A percentile compares a stretch with the other conserved stretches of the same genome.
phyloP scores from a whole-genome alignment of 345 rosid genomes.

The Citrus hindsii region DNA sequence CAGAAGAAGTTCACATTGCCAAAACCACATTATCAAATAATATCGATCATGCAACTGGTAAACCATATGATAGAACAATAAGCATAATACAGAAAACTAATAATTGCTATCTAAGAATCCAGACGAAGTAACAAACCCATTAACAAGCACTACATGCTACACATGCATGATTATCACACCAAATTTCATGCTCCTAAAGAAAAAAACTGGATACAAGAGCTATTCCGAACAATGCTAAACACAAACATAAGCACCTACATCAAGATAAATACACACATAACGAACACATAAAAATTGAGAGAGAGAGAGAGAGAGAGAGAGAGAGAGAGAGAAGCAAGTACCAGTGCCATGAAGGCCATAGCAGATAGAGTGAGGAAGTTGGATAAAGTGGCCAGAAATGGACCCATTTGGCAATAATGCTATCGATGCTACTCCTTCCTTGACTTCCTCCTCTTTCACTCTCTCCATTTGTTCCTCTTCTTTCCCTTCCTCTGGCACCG shows the following conservation, averaged over 20 bases:
- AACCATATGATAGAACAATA: neutral
- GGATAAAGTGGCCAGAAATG: slow-evolving; percentile 87
- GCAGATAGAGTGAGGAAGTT: slow-evolving; percentile 77
- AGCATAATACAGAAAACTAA: neutral
- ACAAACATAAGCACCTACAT: neutral
- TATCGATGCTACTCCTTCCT: slow-evolving; percentile 87
- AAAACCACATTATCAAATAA: neutral
- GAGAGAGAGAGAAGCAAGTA: slow-evolving; percentile 11
- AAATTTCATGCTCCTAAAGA: neutral
- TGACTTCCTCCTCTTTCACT: slow-evolving; percentile 35
- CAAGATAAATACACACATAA: neutral
- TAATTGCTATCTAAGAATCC: neutral
- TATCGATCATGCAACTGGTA: neutral
- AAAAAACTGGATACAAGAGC: neutral
- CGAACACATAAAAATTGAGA: neutral
- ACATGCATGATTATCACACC: too few relatives aligned
- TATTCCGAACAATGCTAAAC: neutral
- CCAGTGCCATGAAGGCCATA: slow-evolving; percentile 92
- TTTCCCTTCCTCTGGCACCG: slow-evolving; percentile 1
- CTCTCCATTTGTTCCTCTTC: neutral
- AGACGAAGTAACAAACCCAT: neutral
- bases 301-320: neutral
- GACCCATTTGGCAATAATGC: slow-evolving; percentile 79
- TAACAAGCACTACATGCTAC: neutral
- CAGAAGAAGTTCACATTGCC: neutral